Conservation (phyloP, 805 yeast species). For the Candida namnaoensis region DNA sequence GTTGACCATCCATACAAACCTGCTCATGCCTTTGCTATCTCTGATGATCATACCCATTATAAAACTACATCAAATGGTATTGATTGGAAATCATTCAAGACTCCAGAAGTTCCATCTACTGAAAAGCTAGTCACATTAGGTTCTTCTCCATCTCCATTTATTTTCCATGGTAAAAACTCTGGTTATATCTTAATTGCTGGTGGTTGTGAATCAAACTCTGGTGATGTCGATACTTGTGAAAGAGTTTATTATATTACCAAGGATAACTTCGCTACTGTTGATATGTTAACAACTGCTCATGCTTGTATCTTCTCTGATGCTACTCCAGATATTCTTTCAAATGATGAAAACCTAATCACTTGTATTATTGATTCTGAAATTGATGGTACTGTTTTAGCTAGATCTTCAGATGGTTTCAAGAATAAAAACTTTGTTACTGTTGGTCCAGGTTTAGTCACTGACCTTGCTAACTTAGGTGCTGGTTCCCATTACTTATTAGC, state of each 20-base stretch:
- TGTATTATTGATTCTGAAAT: constrained; percentile 35
- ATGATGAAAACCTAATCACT: constrained; percentile 24
- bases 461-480: constrained; percentile 24
- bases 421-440: constrained; percentile 20
- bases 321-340: constrained; percentile 11
- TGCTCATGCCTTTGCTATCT: constrained; percentile 29
- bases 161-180: constrained; percentile 29
- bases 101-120: constrained; percentile 19
- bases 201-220: constrained; percentile 21
- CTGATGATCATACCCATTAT: constrained; percentile 24
- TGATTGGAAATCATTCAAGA: constrained; percentile 28
- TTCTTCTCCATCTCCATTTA: constrained; percentile 16
- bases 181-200: constrained; percentile 30
- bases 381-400: constrained; percentile 25
- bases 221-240: constrained; percentile 21
- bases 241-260: constrained; percentile 31
- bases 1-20: constrained; percentile 29
- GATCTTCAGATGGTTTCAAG: constrained; percentile 37
- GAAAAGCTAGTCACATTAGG: constrained; percentile 14
- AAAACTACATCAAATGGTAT: constrained; percentile 32
- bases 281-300: constrained; percentile 18
- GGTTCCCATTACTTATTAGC: constrained; percentile 26
- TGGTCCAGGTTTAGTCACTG: constrained; percentile 22
- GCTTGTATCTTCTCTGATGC: constrained; percentile 24
- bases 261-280: constrained; percentile 32